phyloP scores from a whole-genome alignment of 768 basidiomycete species.

The Coprinopsis cinerea region DNA sequence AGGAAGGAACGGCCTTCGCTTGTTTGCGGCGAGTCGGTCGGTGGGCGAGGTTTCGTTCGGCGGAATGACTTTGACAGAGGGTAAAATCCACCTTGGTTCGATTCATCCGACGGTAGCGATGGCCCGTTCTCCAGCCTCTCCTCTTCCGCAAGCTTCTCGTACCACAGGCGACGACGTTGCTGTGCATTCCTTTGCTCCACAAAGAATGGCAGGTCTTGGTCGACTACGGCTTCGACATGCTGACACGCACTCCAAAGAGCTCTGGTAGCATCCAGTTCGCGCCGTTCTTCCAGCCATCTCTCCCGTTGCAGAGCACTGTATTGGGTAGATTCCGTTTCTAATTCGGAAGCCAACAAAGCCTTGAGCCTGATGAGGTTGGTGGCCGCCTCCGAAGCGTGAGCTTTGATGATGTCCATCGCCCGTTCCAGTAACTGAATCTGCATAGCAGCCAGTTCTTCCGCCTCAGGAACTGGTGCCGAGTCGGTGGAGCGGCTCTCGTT shows the following conservation, averaged over 20 bases:
- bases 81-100: not conserved
- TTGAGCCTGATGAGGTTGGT: conserved; percentile 36
- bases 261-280: conserved; percentile 24
- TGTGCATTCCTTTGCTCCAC: not conserved
- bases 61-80: not conserved
- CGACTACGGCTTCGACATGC: conserved; percentile 6
- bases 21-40: not conserved
- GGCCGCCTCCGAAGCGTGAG: conserved; percentile 40
- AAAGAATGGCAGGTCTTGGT: not conserved
- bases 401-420: conserved; percentile 36
- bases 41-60: not conserved
- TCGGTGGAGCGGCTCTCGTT: too few relatives aligned
- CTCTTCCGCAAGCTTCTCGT: not conserved
- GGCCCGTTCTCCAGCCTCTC: not conserved
- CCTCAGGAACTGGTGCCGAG: not conserved
- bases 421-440: conserved; percentile 41
- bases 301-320: conserved; percentile 37
- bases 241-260: conserved; percentile 7
- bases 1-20: not conserved
- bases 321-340: conserved; percentile 28
- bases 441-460: not conserved
- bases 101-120: not conserved
- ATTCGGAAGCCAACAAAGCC: conserved; percentile 28
- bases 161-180: not conserved
- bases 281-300: conserved; percentile 47